phyloP scores from a whole-genome alignment of 164 flowering plant species.

The Berberis vulgaris region DNA sequence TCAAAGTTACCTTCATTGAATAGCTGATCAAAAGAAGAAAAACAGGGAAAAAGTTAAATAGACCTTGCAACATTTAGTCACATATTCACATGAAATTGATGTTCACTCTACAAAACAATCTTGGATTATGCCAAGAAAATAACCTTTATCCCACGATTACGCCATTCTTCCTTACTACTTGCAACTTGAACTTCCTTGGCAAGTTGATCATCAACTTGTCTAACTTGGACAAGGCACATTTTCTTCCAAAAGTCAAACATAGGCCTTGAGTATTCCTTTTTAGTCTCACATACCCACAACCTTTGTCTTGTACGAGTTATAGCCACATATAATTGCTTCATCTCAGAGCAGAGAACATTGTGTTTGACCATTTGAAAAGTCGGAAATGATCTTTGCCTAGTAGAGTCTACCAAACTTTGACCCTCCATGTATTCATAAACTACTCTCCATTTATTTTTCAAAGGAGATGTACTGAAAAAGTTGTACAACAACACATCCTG shows the following conservation, averaged over 20 bases:
- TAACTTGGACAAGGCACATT: conserved; percentile 4
- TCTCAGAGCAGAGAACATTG: conserved; percentile 22
- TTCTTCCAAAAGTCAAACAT: conserved; percentile 14
- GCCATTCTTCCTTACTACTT: conserved; percentile 11
- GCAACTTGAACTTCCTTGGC: background rate
- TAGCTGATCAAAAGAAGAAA: conserved; percentile 26
- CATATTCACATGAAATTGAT: no score
- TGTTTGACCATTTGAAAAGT: conserved; percentile 8
- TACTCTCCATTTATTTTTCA: conserved; percentile 17
- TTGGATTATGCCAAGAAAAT: background rate
- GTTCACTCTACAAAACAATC: background rate
- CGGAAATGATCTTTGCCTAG: background rate
- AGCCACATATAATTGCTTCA: conserved; percentile 24
- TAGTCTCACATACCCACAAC: conserved; percentile 21
- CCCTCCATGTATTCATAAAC: conserved; percentile 15
- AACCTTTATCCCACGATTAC: conserved; percentile 10
- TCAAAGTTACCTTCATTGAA: conserved; percentile 48
- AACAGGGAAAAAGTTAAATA: background rate
- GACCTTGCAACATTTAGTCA: background rate
- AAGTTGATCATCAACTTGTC: conserved; percentile 5
- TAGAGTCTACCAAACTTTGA: conserved; percentile 3
- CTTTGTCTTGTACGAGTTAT: conserved; percentile 19
- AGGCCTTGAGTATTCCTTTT: conserved; percentile 6
- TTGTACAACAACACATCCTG: conserved; percentile 23
- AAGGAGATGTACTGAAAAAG: conserved; percentile 16